Base-by-base conservation (phyloP, 2,329 filamentous ascomycete genomes). In the Alternaria panax region DNA sequence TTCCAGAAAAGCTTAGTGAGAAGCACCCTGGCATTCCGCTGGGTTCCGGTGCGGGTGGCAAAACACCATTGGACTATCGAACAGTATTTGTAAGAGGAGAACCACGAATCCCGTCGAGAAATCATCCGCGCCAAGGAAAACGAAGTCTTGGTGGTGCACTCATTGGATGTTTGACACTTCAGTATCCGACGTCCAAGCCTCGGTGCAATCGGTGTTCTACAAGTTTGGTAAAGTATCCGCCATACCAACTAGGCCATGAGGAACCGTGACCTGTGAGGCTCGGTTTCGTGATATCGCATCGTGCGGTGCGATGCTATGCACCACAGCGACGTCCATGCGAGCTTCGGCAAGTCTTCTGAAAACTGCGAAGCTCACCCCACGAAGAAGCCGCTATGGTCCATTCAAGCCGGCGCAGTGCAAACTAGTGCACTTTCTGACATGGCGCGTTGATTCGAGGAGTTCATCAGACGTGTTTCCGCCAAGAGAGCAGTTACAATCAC, bases 1-100 rank as follows among this genome's bases (percentile, higher is more conserved):
- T 30, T 45, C 38, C 22, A 24, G 51, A 45, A 30, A 54, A 32
- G 50, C 51, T 54, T 54, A 45, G 25, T 54, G 43, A 46, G 43
- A 9, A 11, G 27, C 11, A 46, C 30, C 43, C 43, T 46, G 27
- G 43, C 28, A 46, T 46, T 46, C 43, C 43, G 43, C 43, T 46
- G 25, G 25, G 25, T 46, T 46, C 43, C 43, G 43, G n/a, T 18
- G 43, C 27, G 25, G 43, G 43, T 46, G 43, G 43, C 43, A 46
- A 46, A 46, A 28, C 9, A 27, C n/a, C 43, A 3, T 20, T 16
- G 0, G 8, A 16, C 34, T 1, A 36, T 36, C 4, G 34, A 36
- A 18, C 30, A 34, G 12, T 34, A 14, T 5, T 16, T 34, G 30
- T 34, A 14, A 34, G 30, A 34, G 12, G 12, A 34, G 11, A 16